phyloP scores from a whole-genome alignment of 2,329 filamentous ascomycete genomes.

The Fusarium piperis region DNA sequence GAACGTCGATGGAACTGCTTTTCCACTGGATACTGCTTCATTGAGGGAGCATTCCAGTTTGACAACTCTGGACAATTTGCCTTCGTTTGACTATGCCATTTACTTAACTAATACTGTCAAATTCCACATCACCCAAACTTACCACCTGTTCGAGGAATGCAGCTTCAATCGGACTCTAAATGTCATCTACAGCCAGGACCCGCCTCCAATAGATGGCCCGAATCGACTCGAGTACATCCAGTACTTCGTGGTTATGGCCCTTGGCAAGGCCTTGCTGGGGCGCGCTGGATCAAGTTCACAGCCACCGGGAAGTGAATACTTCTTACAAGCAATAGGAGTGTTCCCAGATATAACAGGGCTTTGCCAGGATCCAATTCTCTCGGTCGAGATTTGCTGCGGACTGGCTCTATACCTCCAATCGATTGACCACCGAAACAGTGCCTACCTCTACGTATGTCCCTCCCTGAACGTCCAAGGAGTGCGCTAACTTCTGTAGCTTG shows the following conservation, averaged over 20 bases:
- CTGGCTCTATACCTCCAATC: slow-evolving; percentile 11
- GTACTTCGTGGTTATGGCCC: slow-evolving; percentile 10
- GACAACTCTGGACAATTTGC: background rate
- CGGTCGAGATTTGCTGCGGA: slow-evolving; percentile 15
- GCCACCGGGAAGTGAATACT: slow-evolving; percentile 6
- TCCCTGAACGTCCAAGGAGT: background rate
- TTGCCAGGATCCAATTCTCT: slow-evolving; percentile 2
- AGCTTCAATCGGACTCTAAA: background rate
- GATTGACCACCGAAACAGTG: slow-evolving; percentile 13
- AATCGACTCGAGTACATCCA: slow-evolving; percentile 5
- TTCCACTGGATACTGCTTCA: background rate
- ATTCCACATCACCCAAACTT: slow-evolving; percentile 11
- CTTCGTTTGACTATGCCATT: slow-evolving; percentile 10
- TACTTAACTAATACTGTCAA: slow-evolving; percentile 16
- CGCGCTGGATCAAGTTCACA: background rate
- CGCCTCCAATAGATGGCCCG: background rate
- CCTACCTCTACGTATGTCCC: slow-evolving; percentile 5
- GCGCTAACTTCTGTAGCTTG: background rate
- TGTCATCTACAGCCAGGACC: background rate
- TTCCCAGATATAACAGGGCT: slow-evolving; percentile 3
- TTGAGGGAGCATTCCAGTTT: background rate
- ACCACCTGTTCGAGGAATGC: slow-evolving; percentile 11
- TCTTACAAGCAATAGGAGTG: slow-evolving; percentile 1
- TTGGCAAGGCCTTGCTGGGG: slow-evolving; percentile 5
- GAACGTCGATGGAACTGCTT: slow-evolving; percentile 10